phyloP scores from a whole-genome alignment of 768 basidiomycete species.

The Daedaleopsis sinensis region DNA sequence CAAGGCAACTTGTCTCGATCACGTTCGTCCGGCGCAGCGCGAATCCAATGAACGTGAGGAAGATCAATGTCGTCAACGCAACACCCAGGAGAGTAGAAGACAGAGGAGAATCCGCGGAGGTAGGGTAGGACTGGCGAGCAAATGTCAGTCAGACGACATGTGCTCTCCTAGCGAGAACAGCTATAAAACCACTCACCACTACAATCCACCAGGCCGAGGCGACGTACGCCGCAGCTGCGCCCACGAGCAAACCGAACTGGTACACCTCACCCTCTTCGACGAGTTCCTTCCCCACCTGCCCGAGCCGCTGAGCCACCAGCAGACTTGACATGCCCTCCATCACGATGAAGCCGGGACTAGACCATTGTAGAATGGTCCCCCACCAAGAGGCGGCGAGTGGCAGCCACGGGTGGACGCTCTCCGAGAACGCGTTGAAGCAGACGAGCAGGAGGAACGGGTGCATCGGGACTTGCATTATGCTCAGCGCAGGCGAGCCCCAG shows the following conservation, averaged over 20 bases:
- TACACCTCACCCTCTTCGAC: conserved; percentile 74
- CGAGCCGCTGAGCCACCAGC: conserved; percentile 79
- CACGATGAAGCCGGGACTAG: conserved; percentile 76
- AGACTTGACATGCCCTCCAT: conserved; percentile 86
- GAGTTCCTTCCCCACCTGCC: conserved; percentile 74
- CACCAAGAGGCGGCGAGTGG: conserved; percentile 65
- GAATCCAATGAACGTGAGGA: conserved; percentile 92
- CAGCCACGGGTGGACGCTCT: conserved; percentile 60
- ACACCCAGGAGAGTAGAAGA: conserved; percentile 89
- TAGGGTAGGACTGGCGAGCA: conserved; percentile 70
- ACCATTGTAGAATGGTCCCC: conserved; percentile 70
- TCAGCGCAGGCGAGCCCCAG: conserved; percentile 71
- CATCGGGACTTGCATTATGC: conserved; percentile 83
- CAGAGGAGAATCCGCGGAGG: conserved; percentile 80
- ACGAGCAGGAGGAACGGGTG: conserved; percentile 86
- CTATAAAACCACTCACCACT: conserved; percentile 49
- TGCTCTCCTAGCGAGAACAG: background rate
- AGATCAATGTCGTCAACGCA: conserved; percentile 85
- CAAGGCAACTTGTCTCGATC: conserved; percentile 87
- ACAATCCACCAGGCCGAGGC: conserved; percentile 88
- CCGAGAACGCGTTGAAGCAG: conserved; percentile 83
- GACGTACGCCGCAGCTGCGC: conserved; percentile 79
- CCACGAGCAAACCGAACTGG: conserved; percentile 77
- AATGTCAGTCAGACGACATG: background rate
- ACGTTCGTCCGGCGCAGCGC: conserved; percentile 87